Evolutionary conservation across 2,329 filamentous ascomycete genomes (phyloP).

Genomic region (Fusarium foetens): DNA sequence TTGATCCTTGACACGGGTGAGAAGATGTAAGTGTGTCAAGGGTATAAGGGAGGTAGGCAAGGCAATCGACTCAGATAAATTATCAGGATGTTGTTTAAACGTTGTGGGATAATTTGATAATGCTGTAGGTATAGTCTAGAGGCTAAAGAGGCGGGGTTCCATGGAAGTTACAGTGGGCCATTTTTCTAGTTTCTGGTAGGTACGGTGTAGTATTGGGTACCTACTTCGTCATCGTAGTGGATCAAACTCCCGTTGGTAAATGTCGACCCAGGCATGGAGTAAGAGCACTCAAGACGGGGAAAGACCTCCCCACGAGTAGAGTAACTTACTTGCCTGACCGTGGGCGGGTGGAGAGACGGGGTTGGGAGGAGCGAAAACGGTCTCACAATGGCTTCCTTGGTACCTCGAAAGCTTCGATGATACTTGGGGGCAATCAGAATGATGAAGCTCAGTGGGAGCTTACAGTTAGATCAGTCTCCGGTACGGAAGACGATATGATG

Average conservation of each 20-base stretch:
- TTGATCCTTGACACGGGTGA: slow-evolving; percentile 8
- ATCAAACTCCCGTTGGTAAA: slow-evolving; percentile 19
- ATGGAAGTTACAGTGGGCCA: slow-evolving; percentile 5
- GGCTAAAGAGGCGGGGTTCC: slow-evolving; percentile 34
- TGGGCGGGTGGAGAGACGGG: slow-evolving; percentile 7
- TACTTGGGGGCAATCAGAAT: background rate
- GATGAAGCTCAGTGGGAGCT: slow-evolving; percentile 8
- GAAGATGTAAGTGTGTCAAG: slow-evolving; percentile 4
- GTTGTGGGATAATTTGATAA: slow-evolving; percentile 36
- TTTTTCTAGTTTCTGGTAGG: slow-evolving; percentile 19
- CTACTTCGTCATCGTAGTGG: slow-evolving; percentile 30
- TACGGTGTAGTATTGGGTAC: slow-evolving; percentile 20
- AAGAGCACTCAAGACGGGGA: slow-evolving; percentile 6
- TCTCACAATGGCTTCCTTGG: slow-evolving; percentile 30
- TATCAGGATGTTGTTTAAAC: slow-evolving; percentile 14
- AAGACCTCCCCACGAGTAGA: background rate
- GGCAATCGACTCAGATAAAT: slow-evolving; percentile 9
- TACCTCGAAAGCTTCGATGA: slow-evolving; percentile 1
- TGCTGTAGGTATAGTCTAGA: background rate
- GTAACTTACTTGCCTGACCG: background rate
- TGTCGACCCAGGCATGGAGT: slow-evolving; percentile 20
- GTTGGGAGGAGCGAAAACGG: background rate
- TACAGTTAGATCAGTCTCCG: background rate
- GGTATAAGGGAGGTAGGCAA: background rate
- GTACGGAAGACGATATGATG: slow-evolving; percentile 13